phyloP scores from a whole-genome alignment of 352 stramenopile species.

The Pythium volutum region DNA sequence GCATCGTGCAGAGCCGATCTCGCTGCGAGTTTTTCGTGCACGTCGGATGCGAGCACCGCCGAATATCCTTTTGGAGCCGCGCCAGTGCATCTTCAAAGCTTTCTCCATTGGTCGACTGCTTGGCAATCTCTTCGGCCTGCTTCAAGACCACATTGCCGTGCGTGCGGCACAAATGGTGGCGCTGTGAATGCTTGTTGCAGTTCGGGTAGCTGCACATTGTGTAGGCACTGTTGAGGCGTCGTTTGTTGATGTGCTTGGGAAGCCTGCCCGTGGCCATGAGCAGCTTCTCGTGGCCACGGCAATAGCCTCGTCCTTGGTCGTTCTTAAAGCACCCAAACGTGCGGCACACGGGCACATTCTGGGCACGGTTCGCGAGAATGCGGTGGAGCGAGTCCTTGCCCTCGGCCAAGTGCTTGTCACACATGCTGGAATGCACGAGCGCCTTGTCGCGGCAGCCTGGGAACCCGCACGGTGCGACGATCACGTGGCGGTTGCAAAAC shows the following conservation, averaged over 20 bases:
- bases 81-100: slow-evolving; percentile 69
- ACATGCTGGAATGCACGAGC: slow-evolving; percentile 59
- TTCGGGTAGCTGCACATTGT: slow-evolving; percentile 87
- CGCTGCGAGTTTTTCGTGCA: slow-evolving; percentile 87
- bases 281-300: slow-evolving; percentile 81
- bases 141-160: slow-evolving; percentile 78
- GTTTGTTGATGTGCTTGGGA: slow-evolving; percentile 76
- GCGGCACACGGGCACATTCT: slow-evolving; percentile 77
- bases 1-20: slow-evolving; percentile 78
- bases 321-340: slow-evolving; percentile 86
- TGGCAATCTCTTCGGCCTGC: slow-evolving; percentile 66
- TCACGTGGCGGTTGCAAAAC: slow-evolving; percentile 87
- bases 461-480: slow-evolving; percentile 81
- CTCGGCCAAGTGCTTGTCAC: slow-evolving; percentile 59
- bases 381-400: slow-evolving; percentile 73
- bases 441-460: slow-evolving; percentile 81
- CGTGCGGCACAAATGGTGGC: slow-evolving; percentile 81
- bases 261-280: slow-evolving; percentile 79
- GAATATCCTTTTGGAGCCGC: slow-evolving; percentile 73
- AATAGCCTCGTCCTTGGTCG: slow-evolving; percentile 83
- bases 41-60: slow-evolving; percentile 66
- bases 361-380: slow-evolving; percentile 53
- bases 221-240: slow-evolving; percentile 85
- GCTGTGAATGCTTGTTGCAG: slow-evolving; percentile 83
- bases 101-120: slow-evolving; percentile 39